Evolutionary conservation across 116 monocot genomes (phyloP), one percentile per base, ranked within the genome.

Genomic region (Trichopus zeylanicus): DNA sequence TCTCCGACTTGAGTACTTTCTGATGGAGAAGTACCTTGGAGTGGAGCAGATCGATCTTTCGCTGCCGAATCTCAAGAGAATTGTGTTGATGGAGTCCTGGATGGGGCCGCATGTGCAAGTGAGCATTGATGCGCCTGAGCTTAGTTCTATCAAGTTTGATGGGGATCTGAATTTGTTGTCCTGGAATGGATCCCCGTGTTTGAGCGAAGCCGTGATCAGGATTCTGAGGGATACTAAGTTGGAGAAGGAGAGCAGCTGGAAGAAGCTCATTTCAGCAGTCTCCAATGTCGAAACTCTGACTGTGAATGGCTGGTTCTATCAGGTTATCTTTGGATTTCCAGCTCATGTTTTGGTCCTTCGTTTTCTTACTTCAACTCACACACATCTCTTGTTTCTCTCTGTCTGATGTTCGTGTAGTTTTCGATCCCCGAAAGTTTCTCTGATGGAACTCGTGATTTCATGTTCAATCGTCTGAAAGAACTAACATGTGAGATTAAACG

Each of bases 401-500:
- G 2, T 0, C 7, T 12, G 4, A 23, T 23, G 37, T n/a, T n/a
- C n/a, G n/a, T n/a, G 33, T 38, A 59, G 59, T 59, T 59, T 59
- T 20, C 23, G 37, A 59, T 59, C 13, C 59, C 35, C 3, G 26
- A 38, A 22, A 37, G 26, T 19, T 59, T 11, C 21, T 16, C 24
- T 4, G n/a, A 31, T 20, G 57, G 57, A 32, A 31, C 16, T 16
- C 32, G 20, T 57, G 29, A 29, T 19, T 19, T 31, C 7, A 31
- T 29, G 37, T 59, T 59, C 25, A 39, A 59, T 35, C 20, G 39
- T 26, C 37, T 59, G 21, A 38, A 38, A 20, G 21, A 59, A 22
- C 39, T 59, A 23, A 35, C 15, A 5, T 59, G 59, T 37, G 20
- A 59, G 22, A 59, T 59, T 33, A 37, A 59, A 38, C 39, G 59